phyloP scores from a whole-genome alignment of 1,139 yeast genomes.

The Lodderomyces elongisporus region DNA sequence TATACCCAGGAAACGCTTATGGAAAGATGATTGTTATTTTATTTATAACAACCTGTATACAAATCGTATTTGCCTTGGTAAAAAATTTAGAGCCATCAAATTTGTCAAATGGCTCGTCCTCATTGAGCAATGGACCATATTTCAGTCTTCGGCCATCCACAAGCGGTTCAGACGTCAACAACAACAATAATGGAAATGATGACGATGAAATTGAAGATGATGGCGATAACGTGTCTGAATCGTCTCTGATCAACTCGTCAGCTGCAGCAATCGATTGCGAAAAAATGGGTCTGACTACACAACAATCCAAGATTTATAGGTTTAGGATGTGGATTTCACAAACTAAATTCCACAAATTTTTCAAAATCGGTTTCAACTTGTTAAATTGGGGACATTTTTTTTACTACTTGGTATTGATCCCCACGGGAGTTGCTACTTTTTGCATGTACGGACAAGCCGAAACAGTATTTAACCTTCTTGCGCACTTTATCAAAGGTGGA shows the following conservation, averaged over 20 bases:
- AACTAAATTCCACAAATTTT: slow-evolving; percentile 9
- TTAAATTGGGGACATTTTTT: slow-evolving; percentile 65
- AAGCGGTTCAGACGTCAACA: slow-evolving; percentile 6
- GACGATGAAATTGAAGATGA: too few species aligned
- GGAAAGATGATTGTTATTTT: slow-evolving; percentile 59
- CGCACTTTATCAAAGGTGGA: slow-evolving; percentile 95
- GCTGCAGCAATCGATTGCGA: slow-evolving; percentile 7
- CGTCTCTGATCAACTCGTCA: slow-evolving; percentile 16
- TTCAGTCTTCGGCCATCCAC: slow-evolving; percentile 16
- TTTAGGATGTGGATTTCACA: slow-evolving; percentile 9
- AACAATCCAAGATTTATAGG: slow-evolving; percentile 5
- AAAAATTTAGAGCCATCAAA: slow-evolving; percentile 7
- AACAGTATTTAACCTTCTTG: slow-evolving; percentile 73
- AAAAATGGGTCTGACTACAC: slow-evolving; percentile 3
- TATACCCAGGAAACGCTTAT: slow-evolving; percentile 78
- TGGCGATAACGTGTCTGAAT: slow-evolving; percentile 9
- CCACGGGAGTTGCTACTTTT: slow-evolving; percentile 76
- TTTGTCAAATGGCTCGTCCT: neutral
- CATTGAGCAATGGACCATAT: slow-evolving; percentile 5
- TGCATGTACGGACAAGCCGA: slow-evolving; percentile 62
- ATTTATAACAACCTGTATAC: slow-evolving; percentile 47
- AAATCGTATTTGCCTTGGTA: slow-evolving; percentile 45
- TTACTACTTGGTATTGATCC: slow-evolving; percentile 53
- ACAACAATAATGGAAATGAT: too few species aligned
- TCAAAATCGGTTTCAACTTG: slow-evolving; percentile 36